Percentiles rank a stretch among this genome's conserved stretches.
Evolutionary conservation across 495 filamentous ascomycete species (phyloP).

Genomic region (Rostrohypoxylon terebratum): DNA sequence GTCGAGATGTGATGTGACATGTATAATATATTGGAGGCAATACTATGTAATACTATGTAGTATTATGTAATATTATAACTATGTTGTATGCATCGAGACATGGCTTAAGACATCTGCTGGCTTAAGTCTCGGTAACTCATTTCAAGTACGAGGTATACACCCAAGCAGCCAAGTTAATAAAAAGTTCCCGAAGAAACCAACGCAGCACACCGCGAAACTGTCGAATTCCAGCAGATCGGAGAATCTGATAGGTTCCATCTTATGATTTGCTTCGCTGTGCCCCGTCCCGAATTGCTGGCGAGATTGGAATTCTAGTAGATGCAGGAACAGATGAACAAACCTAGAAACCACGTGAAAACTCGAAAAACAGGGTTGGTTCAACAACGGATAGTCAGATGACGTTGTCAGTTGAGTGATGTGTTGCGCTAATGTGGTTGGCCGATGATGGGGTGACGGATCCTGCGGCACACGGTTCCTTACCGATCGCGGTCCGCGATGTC

Average conservation of each 20-base stretch:
- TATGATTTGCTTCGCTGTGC: constrained; percentile 3
- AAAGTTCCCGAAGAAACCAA: not conserved
- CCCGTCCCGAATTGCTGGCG: constrained; percentile 21
- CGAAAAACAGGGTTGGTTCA: constrained; percentile 28
- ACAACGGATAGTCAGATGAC: constrained; percentile 21
- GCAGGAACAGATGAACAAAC: constrained; percentile 36
- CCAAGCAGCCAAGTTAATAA: not conserved
- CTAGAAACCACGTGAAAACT: constrained; percentile 36
- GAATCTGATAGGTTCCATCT: not conserved
- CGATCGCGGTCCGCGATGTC: constrained; percentile 8
- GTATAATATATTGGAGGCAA: not conserved
- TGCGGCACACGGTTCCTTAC: constrained; percentile 12
- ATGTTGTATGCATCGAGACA: not conserved
- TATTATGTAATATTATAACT: too few species aligned
- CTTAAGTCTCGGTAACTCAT: not conserved
- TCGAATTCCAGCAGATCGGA: not conserved
- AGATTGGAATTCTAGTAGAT: constrained; percentile 36
- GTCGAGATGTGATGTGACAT: not conserved
- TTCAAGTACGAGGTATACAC: not conserved
- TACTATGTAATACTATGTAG: not conserved
- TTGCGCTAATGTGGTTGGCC: constrained; percentile 16
- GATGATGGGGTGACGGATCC: constrained; percentile 12
- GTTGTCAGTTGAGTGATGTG: constrained; percentile 21
- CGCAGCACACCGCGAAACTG: not conserved
- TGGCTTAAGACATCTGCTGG: not conserved